Base-by-base conservation (phyloP, 75 land plant species). In the Gnetum montanum region DNA sequence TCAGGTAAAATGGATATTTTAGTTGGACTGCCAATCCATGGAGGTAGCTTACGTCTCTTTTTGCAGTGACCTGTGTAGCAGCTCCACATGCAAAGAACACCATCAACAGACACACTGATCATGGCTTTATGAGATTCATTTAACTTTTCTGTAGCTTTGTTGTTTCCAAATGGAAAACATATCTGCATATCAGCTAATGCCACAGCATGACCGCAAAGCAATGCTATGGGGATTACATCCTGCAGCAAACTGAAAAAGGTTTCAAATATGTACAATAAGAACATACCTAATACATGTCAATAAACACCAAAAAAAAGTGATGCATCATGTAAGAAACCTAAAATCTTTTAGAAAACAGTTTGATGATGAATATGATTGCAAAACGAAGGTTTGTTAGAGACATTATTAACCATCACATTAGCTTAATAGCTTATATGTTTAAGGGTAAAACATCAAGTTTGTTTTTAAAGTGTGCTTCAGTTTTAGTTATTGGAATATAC, bases 71-170 rank as follows among this genome's bases (percentile, higher is more conserved):
- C 81, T 61, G 74, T 79, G 35, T 47, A 36, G 47, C 74, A 60
- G 60, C 72, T 78, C 96, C 96, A 90, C 19, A 71, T 64, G 59
- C 96, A 90, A 56, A 90, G 24, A 47, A 84, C 88, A 25, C 91
- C 82, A 59, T 86, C 86, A 44, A 60, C 31, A 61, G 91, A 78
- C 5, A 49, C 81, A 63, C 96, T 90, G 15, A 90, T 43, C 22
- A 88, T 26, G 15, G 76, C 62, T 18, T 58, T 61, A 49, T 23
- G 52, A 44, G 30, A 18, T 62, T 53, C 65, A 66, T 34, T 46
- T 11, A 36, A 55, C 35, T 52, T 8, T 12, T 46, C 43, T 27
- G 46, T 19, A 7, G 45, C 43, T 36, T 43, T 45, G 43, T 68
- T 20, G 27, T 43, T 55, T 12, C 69, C 34, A 35, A 57, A 55